Conservation (phyloP, 2,329 filamentous ascomycete species). For the Penicillium sumatraense region DNA sequence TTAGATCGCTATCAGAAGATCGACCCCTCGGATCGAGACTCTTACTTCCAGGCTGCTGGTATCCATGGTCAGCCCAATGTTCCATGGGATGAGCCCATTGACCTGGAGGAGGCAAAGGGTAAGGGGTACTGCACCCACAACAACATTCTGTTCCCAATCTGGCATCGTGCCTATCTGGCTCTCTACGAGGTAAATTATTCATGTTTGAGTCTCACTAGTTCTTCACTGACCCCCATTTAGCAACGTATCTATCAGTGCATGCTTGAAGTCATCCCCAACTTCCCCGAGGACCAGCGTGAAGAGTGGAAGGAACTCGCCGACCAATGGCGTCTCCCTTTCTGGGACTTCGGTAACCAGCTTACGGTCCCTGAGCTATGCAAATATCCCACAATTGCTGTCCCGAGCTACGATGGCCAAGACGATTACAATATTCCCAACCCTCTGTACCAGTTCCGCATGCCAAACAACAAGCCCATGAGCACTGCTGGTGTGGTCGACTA, state of each 20-base stretch:
- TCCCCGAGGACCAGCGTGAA: slow-evolving; percentile 51
- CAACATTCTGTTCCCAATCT: slow-evolving; percentile 75
- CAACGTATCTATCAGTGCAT: slow-evolving; percentile 46
- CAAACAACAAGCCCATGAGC: slow-evolving; percentile 18
- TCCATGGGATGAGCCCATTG: slow-evolving; percentile 15
- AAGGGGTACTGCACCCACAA: slow-evolving; percentile 77
- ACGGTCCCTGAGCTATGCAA: slow-evolving; percentile 33
- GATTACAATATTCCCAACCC: slow-evolving; percentile 47
- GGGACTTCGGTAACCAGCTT: slow-evolving; percentile 49
- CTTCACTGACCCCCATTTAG: slow-evolving; percentile 22
- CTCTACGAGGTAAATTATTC: slow-evolving; percentile 56
- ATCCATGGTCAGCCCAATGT: slow-evolving; percentile 14
- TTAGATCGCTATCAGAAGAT: slow-evolving; percentile 13
- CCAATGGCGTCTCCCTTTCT: slow-evolving; percentile 53
- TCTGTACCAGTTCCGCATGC: slow-evolving; percentile 50
- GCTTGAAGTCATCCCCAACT: slow-evolving; percentile 37
- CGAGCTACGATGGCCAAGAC: slow-evolving; percentile 43
- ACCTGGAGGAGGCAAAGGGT: slow-evolving; percentile 1
- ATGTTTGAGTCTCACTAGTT: background rate
- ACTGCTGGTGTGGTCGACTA: slow-evolving; percentile 10
- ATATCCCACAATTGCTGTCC: slow-evolving; percentile 37
- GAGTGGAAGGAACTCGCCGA: slow-evolving; percentile 52
- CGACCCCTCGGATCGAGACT: slow-evolving; percentile 6
- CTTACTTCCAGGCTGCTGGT: slow-evolving; percentile 14
- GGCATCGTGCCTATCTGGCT: slow-evolving; percentile 81